Evolutionary conservation across 2,329 filamentous ascomycete genomes (phyloP).

Genomic region (Tricladium varicosporioides): DNA sequence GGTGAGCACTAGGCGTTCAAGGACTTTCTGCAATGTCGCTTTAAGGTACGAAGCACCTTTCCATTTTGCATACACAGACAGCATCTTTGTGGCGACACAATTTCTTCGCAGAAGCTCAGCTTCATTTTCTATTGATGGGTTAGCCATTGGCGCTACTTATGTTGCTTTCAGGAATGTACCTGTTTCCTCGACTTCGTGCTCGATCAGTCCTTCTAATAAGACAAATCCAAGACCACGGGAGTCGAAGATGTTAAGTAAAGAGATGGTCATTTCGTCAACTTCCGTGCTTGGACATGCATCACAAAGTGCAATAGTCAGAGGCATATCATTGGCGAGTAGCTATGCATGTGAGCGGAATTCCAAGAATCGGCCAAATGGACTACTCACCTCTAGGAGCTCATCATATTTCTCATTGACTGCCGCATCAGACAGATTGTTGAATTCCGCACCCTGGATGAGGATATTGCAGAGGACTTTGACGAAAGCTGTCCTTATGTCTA

Average conservation of each 20-base stretch:
- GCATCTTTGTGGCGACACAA: constrained; percentile 70
- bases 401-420: constrained; percentile 69
- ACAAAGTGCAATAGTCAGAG: constrained; percentile 61
- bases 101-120: constrained; percentile 65
- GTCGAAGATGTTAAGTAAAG: constrained; percentile 68
- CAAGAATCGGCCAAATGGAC: not conserved
- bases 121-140: constrained; percentile 53
- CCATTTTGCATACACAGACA: constrained; percentile 71
- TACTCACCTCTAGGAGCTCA: constrained; percentile 55
- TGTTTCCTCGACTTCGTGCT: constrained; percentile 67
- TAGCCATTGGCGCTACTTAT: constrained; percentile 6
- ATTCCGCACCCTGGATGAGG: constrained; percentile 68
- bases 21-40: constrained; percentile 62
- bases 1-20: constrained; percentile 64
- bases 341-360: constrained; percentile 29
- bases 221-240: constrained; percentile 61
- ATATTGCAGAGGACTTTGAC: constrained; percentile 70
- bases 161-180: constrained; percentile 38
- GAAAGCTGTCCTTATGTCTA: constrained; percentile 68
- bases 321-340: constrained; percentile 61
- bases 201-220: constrained; percentile 63
- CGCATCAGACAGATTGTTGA: constrained; percentile 65
- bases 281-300: constrained; percentile 65
- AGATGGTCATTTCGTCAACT: constrained; percentile 67
- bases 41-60: constrained; percentile 64